A percentile compares a stretch with the other conserved stretches of the same genome.
These are phyloP conservation scores for Alternaria gaisen DNA, from an alignment of 2,329 filamentous ascomycete genomes.

Conservation along the genomic window DNA sequence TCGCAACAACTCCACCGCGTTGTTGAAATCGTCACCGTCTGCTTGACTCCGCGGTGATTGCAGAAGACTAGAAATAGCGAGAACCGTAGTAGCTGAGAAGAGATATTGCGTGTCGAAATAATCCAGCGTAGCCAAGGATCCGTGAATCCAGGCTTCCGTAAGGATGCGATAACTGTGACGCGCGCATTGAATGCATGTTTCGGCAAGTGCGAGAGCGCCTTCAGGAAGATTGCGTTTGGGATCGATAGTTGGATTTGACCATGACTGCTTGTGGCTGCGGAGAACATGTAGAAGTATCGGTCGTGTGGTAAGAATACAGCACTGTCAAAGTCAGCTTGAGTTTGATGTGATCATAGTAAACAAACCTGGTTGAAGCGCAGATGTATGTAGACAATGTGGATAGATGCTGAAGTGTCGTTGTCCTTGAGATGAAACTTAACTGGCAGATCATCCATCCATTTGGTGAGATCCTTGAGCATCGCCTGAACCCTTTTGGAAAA, in stretches of 20 bases:
- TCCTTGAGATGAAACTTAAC: neutral
- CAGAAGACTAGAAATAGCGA: neutral
- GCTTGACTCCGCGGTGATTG: neutral
- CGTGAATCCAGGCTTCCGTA: neutral
- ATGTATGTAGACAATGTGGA: neutral
- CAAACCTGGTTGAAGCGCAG: neutral
- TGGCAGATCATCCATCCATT: neutral
- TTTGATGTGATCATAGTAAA: neutral
- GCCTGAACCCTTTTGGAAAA: conserved; percentile 1
- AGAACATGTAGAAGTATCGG: neutral
- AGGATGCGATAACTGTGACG: neutral
- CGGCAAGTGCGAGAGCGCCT: neutral
- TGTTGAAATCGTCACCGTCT: neutral
- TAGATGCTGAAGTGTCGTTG: neutral
- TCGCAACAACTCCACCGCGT: neutral
- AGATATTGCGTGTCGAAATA: neutral
- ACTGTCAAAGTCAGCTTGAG: neutral
- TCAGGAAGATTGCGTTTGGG: neutral
- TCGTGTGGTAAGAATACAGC: neutral
- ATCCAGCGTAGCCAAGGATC: neutral
- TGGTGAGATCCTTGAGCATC: neutral
- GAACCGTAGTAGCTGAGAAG: neutral
- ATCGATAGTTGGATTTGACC: neutral
- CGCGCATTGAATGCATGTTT: conserved; percentile 1
- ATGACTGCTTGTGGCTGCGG: neutral